Percentiles rank a stretch among this genome's conserved stretches.
These are phyloP conservation scores for Tetratostichococcus sp. DNA, from an alignment of 139 green algal genomes.

Conservation along the genomic window DNA sequence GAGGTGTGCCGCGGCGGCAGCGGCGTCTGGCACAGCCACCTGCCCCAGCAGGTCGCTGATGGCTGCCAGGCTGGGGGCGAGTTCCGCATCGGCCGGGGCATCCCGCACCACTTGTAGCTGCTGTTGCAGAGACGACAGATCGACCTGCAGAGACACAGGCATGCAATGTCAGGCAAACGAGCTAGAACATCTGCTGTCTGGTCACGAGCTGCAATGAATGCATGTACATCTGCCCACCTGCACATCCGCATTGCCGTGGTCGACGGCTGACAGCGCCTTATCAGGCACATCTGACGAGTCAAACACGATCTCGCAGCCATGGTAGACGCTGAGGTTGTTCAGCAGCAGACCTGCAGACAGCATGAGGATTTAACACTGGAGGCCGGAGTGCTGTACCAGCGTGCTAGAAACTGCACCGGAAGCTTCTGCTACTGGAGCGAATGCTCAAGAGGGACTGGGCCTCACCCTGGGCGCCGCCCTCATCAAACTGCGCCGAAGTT, in stretches of 20 bases:
- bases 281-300: conserved; percentile 69
- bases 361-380: no score
- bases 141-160: not conserved
- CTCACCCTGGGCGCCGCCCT: conserved; percentile 58
- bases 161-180: no score
- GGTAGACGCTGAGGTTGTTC: conserved; percentile 66
- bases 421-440: not conserved
- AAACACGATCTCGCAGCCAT: conserved; percentile 70
- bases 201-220: no score
- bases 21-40: conserved; percentile 1
- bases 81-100: not conserved
- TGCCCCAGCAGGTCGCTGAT: conserved; percentile 16
- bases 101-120: conserved; percentile 17
- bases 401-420: no score
- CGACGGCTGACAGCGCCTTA: conserved; percentile 7
- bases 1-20: conserved; percentile 1
- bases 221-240: no score
- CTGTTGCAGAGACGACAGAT: conserved; percentile 28
- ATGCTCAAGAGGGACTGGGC: not conserved
- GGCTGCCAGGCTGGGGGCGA: conserved; percentile 3
- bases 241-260: not conserved
- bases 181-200: no score
- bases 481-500: conserved; percentile 85
- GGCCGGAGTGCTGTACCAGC: no score
- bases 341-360: conserved; percentile 63